A percentile compares a stretch with the other conserved stretches of the same genome.
phyloP scores from a whole-genome alignment of 352 stramenopile genomes.

The Globisporangium abappressorium region DNA sequence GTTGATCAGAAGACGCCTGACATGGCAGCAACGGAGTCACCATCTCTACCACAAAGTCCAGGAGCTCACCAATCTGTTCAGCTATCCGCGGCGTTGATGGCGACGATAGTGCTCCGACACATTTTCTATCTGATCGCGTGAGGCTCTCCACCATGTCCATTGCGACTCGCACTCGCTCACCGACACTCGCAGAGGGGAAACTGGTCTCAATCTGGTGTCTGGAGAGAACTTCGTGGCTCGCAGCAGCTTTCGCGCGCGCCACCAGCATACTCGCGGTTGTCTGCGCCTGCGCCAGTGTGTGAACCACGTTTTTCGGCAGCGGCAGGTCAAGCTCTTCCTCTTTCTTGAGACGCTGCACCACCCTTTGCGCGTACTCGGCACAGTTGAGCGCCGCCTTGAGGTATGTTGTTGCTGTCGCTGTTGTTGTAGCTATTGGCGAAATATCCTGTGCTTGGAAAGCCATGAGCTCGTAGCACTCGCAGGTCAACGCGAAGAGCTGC shows the following conservation, averaged over 20 bases:
- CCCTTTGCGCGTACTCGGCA: slow-evolving; percentile 34
- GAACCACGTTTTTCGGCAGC: slow-evolving; percentile 37
- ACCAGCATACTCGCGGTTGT: slow-evolving; percentile 34
- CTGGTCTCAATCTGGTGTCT: slow-evolving; percentile 29
- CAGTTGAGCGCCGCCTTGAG: slow-evolving; percentile 41
- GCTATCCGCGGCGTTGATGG: slow-evolving; percentile 2
- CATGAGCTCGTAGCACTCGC: slow-evolving; percentile 56
- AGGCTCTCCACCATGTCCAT: slow-evolving; percentile 39
- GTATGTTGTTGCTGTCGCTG: slow-evolving; percentile 14
- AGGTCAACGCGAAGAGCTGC: slow-evolving; percentile 51
- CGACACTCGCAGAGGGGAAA: slow-evolving; percentile 15
- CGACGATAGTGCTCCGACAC: slow-evolving; percentile 9
- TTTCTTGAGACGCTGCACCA: slow-evolving; percentile 49
- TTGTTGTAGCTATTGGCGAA: slow-evolving; percentile 6
- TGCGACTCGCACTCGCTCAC: slow-evolving; percentile 35
- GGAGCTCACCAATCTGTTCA: slow-evolving; percentile 23
- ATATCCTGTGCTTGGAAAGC: slow-evolving; percentile 25
- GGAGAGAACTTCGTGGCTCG: slow-evolving; percentile 21
- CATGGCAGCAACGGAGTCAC: slow-evolving; percentile 23
- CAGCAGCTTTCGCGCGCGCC: slow-evolving; percentile 21
- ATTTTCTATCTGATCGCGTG: background rate
- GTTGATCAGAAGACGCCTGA: background rate
- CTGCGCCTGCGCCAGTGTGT: slow-evolving; percentile 40
- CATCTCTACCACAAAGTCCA: slow-evolving; percentile 37
- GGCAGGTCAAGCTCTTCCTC: slow-evolving; percentile 78